Evolutionary conservation across 805 yeast genomes (phyloP).

Genomic region (Saturnispora kantuleensis): DNA sequence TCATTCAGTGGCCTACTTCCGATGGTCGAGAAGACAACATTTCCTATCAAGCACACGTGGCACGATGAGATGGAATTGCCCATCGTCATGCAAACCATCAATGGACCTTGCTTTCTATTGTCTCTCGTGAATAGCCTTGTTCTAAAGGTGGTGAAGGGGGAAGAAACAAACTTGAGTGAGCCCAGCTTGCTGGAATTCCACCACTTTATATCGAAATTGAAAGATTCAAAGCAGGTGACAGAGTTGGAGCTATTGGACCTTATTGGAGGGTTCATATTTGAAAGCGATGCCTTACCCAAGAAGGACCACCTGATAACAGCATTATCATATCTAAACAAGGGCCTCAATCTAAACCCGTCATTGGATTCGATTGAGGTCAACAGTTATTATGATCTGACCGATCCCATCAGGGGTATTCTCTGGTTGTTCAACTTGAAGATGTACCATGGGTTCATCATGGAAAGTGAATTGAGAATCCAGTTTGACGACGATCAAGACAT

Average conservation of each 20-base stretch:
- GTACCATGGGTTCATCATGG: conserved; percentile 62
- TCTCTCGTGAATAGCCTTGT: conserved; percentile 61
- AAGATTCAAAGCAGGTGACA: conserved; percentile 1
- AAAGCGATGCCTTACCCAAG: not conserved
- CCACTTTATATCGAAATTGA: conserved; percentile 2
- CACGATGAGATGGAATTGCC: not conserved
- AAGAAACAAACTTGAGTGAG: not conserved
- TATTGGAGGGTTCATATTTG: conserved; percentile 1
- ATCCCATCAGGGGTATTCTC: conserved; percentile 16
- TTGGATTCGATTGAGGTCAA: conserved; percentile 34
- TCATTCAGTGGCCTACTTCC: not conserved
- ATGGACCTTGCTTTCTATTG: conserved; percentile 84
- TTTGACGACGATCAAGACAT: not conserved
- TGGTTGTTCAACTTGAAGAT: conserved; percentile 28
- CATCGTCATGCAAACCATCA: conserved; percentile 63
- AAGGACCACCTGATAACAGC: conserved; percentile 1
- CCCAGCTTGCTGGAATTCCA: not conserved
- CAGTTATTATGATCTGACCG: conserved; percentile 16
- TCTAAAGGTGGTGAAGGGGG: not conserved
- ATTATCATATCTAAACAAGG: conserved; percentile 35
- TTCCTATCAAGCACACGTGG: conserved; percentile 1
- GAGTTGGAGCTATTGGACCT: conserved; percentile 1
- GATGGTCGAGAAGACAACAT: not conserved
- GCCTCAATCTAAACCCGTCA: conserved; percentile 63
- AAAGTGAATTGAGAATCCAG: not conserved